Base-by-base conservation (phyloP, 2,329 filamentous ascomycete genomes). In the Tolypocladium guangdongense region DNA sequence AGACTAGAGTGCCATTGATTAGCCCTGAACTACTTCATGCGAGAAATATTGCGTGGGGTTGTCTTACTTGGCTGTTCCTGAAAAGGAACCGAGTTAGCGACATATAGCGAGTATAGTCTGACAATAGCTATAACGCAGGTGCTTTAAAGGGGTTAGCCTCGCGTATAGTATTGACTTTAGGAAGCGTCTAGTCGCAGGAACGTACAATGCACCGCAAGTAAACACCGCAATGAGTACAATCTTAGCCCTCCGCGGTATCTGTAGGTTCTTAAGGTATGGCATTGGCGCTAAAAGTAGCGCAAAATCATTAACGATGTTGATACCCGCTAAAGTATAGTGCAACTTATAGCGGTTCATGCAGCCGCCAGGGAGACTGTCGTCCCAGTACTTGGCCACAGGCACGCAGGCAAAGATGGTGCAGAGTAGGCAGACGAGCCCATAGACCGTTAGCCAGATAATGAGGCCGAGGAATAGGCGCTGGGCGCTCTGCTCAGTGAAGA, bases 151-250 rank as follows among this genome's bases (percentile, higher is more conserved):
- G 5, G 37, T 30, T 14, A 30, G 30, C 30, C 6, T 27, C 27
- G 27, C 27, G 5, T 7, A 8, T 7, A 2, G 5, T 30, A 7
- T 30, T 30, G 30, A 8, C 30, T 30, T 30, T 6, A 6, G 30
- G 30, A 7, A 30, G 30, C 7, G 7, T 30, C 30, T 2, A n/a
- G 30, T 20, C 47, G 20, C 18, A 11, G 16, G n/a, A 11, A n/a
- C n/a, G n/a, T 57, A 70, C 68, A 68, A 73, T 58, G 52, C 61
- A 49, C 59, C 73, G 57, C 68, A 61, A 27, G 67, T 70, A 65
- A 69, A 69, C 35, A 66, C 69, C 52, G 52, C 64, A 58, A 64
- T 70, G 59, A 78, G 61, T 0, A 72, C 71, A 32, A 73, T 56
- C 38, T 74, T 73, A 41, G 73, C 71, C 14, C 65, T 65, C 51